Evolutionary conservation across 768 basidiomycete species (phyloP).

Genomic region (Phylloporus sp.): DNA sequence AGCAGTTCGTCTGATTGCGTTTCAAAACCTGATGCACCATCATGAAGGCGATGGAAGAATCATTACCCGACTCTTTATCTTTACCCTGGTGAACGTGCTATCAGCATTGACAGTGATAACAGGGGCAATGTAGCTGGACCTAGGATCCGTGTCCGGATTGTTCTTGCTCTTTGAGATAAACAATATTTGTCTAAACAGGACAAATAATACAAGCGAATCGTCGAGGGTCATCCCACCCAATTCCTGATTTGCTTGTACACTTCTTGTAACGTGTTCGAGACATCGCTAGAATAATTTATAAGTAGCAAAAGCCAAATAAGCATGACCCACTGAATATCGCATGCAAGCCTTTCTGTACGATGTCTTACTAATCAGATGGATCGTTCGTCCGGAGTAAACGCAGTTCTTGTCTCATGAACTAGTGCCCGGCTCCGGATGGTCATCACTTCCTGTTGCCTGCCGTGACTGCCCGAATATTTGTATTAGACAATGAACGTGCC

Average conservation of each 20-base stretch:
- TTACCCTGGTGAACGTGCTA: constrained; percentile 37
- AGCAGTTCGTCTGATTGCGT: constrained; percentile 38
- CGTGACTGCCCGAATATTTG: constrained; percentile 63
- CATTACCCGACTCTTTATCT: constrained; percentile 50
- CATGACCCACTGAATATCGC: constrained; percentile 76
- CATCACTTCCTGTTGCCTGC: constrained; percentile 80
- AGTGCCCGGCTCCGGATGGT: constrained; percentile 61
- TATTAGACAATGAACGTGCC: neutral
- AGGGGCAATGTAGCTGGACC: constrained; percentile 24
- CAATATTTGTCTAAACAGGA: no score
- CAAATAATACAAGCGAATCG: constrained; percentile 33
- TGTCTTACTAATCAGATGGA: constrained; percentile 89
- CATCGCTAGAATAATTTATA: constrained; percentile 47
- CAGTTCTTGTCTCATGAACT: constrained; percentile 71
- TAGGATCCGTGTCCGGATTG: constrained; percentile 37
- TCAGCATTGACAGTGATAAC: neutral
- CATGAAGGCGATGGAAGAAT: constrained; percentile 60
- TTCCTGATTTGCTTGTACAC: constrained; percentile 56
- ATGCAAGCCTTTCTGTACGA: constrained; percentile 94
- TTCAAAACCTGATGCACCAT: constrained; percentile 53
- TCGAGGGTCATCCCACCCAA: constrained; percentile 70
- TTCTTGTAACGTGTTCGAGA: constrained; percentile 57
- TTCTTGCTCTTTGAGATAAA: constrained; percentile 61
- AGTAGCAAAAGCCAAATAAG: neutral
- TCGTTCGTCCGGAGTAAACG: no score